Conservation (phyloP, 192 early-diverging fungal genomes). For the Backusella liffmaniae region DNA sequence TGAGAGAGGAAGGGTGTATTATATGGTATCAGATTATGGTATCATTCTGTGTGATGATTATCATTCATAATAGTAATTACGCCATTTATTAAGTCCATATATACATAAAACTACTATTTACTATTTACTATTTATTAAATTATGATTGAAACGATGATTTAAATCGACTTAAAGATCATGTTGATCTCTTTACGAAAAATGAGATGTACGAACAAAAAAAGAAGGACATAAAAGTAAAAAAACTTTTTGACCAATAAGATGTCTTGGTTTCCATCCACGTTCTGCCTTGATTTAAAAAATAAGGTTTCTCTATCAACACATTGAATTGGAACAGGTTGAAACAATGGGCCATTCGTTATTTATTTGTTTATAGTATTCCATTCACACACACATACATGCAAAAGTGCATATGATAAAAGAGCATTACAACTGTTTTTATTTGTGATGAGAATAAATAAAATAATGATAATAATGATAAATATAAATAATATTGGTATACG, state of each 20-base stretch:
- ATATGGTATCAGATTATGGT: background rate
- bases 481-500: background rate
- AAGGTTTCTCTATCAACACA: too few species aligned
- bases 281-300: slow-evolving; percentile 19
- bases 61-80: too few species aligned
- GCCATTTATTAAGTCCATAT: too few species aligned
- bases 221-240: background rate
- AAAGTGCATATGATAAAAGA: background rate
- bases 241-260: background rate
- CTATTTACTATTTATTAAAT: too few species aligned
- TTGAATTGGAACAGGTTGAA: background rate
- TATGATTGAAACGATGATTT: background rate
- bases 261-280: background rate
- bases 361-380: background rate
- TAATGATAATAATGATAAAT: background rate
- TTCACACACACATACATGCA: background rate
- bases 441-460: too few species aligned
- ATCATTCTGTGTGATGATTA: too few species aligned
- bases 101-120: too few species aligned
- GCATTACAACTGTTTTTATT: too few species aligned
- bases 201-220: background rate
- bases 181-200: background rate
- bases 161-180: background rate
- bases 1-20: background rate
- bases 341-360: background rate